These are phyloP conservation scores for Larix sibirica DNA, from an alignment of 83 land plant species.

Conservation along the genomic window DNA sequence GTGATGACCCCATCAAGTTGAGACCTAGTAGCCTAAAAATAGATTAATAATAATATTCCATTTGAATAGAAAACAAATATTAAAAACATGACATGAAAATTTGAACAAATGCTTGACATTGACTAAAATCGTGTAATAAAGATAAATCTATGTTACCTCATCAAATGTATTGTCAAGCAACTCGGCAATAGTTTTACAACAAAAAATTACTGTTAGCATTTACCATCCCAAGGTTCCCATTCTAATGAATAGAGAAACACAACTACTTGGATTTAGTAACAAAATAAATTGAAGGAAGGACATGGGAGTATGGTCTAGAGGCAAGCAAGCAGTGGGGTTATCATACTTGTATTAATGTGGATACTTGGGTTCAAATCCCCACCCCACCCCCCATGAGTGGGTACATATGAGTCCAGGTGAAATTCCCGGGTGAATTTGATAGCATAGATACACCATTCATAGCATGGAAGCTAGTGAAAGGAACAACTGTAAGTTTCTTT, in stretches of 20 bases:
- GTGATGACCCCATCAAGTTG: not conserved
- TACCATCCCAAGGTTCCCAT: not conserved
- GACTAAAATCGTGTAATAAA: not conserved
- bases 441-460: no score
- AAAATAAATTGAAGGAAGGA: not conserved
- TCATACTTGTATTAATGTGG: no score
- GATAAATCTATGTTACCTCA: conserved; percentile 37
- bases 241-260: not conserved
- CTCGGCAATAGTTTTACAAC: conserved; percentile 82
- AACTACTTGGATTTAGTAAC: not conserved
- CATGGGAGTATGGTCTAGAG: not conserved
- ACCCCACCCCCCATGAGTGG: no score
- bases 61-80: not conserved
- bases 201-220: not conserved
- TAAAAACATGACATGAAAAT: not conserved
- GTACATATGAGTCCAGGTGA: no score
- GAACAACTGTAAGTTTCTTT: no score
- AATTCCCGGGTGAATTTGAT: no score
- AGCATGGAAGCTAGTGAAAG: no score
- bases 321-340: not conserved
- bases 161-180: conserved; percentile 71
- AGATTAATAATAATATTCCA: not conserved
- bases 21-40: not conserved
- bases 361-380: no score
- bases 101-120: not conserved